phyloP scores from a whole-genome alignment of 2,329 filamentous ascomycete genomes.

The Malbranchea cinnamomea region DNA sequence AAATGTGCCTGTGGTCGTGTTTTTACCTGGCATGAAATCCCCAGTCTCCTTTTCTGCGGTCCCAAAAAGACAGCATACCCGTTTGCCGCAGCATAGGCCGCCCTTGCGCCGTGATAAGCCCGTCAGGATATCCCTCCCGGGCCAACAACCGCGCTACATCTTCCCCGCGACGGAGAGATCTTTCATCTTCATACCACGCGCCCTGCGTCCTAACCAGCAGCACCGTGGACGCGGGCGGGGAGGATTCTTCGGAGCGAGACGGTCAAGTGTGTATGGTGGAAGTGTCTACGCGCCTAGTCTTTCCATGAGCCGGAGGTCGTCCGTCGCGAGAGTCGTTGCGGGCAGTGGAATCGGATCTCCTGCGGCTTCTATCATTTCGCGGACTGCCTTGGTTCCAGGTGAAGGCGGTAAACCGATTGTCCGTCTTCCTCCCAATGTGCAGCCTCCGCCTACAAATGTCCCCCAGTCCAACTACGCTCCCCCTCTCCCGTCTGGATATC shows the following conservation, averaged over 20 bases:
- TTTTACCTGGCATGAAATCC: constrained; percentile 58
- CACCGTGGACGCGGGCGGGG: constrained; percentile 46
- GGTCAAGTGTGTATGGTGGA: constrained; percentile 69
- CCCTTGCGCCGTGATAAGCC: constrained; percentile 92
- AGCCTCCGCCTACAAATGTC: background rate
- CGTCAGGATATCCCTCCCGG: constrained; percentile 79
- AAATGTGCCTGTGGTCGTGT: constrained; percentile 72
- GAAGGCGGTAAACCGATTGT: constrained; percentile 61
- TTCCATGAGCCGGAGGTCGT: constrained; percentile 78
- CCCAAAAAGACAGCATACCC: constrained; percentile 78
- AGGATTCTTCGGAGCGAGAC: constrained; percentile 53
- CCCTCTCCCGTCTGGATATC: constrained; percentile 31
- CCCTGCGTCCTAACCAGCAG: constrained; percentile 84
- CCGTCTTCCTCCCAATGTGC: constrained; percentile 48
- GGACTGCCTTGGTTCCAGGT: constrained; percentile 42
- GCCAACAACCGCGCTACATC: constrained; percentile 67
- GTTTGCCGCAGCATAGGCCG: constrained; percentile 84
- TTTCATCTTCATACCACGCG: constrained; percentile 94
- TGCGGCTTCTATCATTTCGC: constrained; percentile 60
- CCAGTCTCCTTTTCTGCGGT: constrained; percentile 60
- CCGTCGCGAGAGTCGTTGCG: constrained; percentile 50
- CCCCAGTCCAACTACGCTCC: constrained; percentile 1
- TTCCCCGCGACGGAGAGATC: constrained; percentile 82
- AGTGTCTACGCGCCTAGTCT: constrained; percentile 77
- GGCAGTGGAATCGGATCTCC: constrained; percentile 69